Evolutionary conservation across 2,329 filamentous ascomycete genomes (phyloP).

Genomic region (Curvularia verruculosa): DNA sequence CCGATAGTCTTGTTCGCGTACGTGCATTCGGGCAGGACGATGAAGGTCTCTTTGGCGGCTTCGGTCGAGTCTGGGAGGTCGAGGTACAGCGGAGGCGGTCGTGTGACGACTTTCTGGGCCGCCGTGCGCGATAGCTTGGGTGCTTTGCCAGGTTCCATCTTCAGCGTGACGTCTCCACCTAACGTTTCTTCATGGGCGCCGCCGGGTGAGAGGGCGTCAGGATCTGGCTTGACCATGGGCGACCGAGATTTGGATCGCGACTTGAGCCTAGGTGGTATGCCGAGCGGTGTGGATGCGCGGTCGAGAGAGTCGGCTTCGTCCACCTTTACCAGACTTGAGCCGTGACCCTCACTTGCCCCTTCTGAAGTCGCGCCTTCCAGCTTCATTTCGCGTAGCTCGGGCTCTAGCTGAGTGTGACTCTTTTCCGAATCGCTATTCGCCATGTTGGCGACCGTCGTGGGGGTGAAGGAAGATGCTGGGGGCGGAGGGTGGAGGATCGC

Average conservation of each 20-base stretch:
- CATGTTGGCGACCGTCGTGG: constrained; percentile 41
- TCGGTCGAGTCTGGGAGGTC: constrained; percentile 78
- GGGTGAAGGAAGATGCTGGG: constrained; percentile 21
- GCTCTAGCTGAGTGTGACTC: constrained; percentile 49
- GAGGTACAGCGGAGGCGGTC: constrained; percentile 70
- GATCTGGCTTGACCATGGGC: constrained; percentile 37
- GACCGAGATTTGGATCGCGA: constrained; percentile 42
- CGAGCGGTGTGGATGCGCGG: constrained; percentile 37
- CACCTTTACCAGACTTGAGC: constrained; percentile 33
- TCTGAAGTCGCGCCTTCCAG: constrained; percentile 46
- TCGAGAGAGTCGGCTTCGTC: constrained; percentile 29
- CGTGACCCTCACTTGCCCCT: constrained; percentile 25
- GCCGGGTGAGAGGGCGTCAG: constrained; percentile 46
- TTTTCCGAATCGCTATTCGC: constrained; percentile 45
- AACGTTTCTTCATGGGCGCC: constrained; percentile 60
- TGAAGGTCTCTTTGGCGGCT: constrained; percentile 77
- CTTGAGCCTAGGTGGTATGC: constrained; percentile 37
- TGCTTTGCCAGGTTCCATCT: constrained; percentile 66
- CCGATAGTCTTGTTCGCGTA: constrained; percentile 93
- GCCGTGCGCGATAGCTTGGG: constrained; percentile 76
- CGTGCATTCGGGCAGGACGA: constrained; percentile 81
- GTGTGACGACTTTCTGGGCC: constrained; percentile 70
- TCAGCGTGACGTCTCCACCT: constrained; percentile 66
- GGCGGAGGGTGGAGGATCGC: constrained; percentile 10
- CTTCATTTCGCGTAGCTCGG: constrained; percentile 54